phyloP scores from a whole-genome alignment of 2,329 filamentous ascomycete species.

The Blastomyces gilchristii region DNA sequence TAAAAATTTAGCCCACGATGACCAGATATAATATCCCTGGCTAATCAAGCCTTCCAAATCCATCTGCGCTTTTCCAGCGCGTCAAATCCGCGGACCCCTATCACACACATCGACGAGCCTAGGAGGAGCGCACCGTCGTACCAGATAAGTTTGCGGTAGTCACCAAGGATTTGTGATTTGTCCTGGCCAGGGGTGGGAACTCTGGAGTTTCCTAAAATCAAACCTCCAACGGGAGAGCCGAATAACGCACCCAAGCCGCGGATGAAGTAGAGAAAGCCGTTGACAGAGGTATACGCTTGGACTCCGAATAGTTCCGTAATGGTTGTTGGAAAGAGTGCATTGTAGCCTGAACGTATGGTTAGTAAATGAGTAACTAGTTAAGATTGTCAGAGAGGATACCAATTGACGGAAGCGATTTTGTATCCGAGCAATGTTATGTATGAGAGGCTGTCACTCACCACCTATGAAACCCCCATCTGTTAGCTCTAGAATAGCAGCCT shows the following conservation, averaged over 20 bases:
- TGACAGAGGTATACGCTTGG: slow-evolving; percentile 31
- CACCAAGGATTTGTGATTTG: slow-evolving; percentile 5
- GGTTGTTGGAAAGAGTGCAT: slow-evolving; percentile 31
- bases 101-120: slow-evolving; percentile 18
- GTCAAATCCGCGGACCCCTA: slow-evolving; percentile 18
- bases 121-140: slow-evolving; percentile 20
- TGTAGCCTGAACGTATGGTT: slow-evolving; percentile 8
- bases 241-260: slow-evolving; percentile 30
- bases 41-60: slow-evolving; percentile 10
- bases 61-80: slow-evolving; percentile 18
- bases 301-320: slow-evolving; percentile 33
- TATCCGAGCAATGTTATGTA: neutral
- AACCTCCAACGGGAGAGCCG: slow-evolving; percentile 29
- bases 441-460: neutral
- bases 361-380: neutral
- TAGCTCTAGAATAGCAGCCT: neutral
- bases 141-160: slow-evolving; percentile 16
- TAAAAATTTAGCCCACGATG: neutral
- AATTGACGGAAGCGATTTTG: neutral
- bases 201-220: slow-evolving; percentile 14
- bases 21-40: neutral
- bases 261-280: slow-evolving; percentile 33
- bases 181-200: slow-evolving; percentile 7
- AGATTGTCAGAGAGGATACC: neutral
- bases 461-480: neutral